Base-by-base conservation (phyloP, 1,284 basidiomycete genomes). In the Inonotus obliquus region DNA sequence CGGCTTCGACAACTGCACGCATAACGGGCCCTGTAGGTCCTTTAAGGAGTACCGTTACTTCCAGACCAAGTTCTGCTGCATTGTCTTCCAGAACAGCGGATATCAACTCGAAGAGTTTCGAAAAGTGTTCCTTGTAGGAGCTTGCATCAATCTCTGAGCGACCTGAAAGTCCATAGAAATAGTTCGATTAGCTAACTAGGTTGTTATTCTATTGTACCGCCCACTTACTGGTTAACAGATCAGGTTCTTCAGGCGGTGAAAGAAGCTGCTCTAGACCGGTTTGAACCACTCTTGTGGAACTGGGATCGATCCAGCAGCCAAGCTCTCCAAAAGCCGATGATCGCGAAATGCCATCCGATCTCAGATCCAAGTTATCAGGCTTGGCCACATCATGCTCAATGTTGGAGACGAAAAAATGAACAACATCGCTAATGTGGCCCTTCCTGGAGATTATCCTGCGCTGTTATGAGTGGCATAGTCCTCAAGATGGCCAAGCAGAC, bases 221-320 rank as follows among this genome's bases (percentile, higher is more conserved):
- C 23, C 32, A 67, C 73, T 69, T 69, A 85, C 84, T 76, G 65
- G 82, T 70, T 38, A 78, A 75, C 58, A 86, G 69, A 75, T 90
- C 87, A n/a, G 71, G 71, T 35, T 76, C 73, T 53, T 85, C 71
- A 67, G 87, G 79, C 27, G 92, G 86, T 51, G 92, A 78, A 51
- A 81, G 76, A 13, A 81, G 78, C 65, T 91, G 84, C 67, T 92
- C 91, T 1, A 92, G 70, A 0, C 95, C 94, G 0, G 85, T 80
- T 73, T 95, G 92, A 6, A 91, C 72, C 69, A 97, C 84, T 61
- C 87, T 85, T 37, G 94, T 95, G 4, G 80, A 70, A 1, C 77
- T 72, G 0, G 86, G 76, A 69, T 98, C 92, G 13, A 96, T 80
- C 81, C 91, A 92, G 69, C 91, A 96, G 0, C 96, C 96, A 6